A percentile compares a stretch with the other conserved stretches of the same genome.
Conservation (phyloP, 805 yeast species). For the Lachancea thermotolerans region DNA sequence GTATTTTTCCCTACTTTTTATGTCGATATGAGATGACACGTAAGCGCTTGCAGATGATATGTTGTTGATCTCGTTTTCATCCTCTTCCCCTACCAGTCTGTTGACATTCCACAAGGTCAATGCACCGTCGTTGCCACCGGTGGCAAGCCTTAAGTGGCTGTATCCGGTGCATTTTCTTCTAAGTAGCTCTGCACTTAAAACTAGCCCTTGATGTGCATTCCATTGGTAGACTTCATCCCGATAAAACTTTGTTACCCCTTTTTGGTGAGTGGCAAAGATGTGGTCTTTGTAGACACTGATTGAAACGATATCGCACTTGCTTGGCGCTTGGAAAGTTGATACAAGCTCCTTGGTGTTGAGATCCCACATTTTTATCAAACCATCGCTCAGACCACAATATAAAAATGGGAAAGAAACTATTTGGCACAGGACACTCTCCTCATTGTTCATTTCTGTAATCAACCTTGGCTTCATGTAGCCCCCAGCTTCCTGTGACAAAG, state of each 20-base stretch:
- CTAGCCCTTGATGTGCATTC: conserved; percentile 49
- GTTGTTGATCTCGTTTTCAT: not conserved
- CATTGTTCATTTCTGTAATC: conserved; percentile 39
- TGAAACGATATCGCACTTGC: conserved; percentile 49
- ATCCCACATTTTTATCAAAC: conserved; percentile 80
- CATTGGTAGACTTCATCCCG: conserved; percentile 40
- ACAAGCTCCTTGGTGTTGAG: conserved; percentile 69
- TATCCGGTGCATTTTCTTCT: conserved; percentile 20
- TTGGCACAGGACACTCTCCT: conserved; percentile 67
- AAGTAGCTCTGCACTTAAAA: conserved; percentile 51
- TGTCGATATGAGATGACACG: not conserved
- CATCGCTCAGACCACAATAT: conserved; percentile 76
- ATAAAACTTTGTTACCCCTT: conserved; percentile 40
- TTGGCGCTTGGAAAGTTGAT: conserved; percentile 35
- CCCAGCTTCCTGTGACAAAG: conserved; percentile 22
- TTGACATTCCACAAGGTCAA: conserved; percentile 66
- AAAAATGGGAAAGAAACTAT: conserved; percentile 57
- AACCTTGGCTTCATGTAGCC: conserved; percentile 5
- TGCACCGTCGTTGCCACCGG: conserved; percentile 67
- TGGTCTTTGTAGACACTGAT: conserved; percentile 27
- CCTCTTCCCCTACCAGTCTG: conserved; percentile 9
- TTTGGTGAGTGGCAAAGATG: conserved; percentile 33
- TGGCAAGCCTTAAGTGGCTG: conserved; percentile 42
- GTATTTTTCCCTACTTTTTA: not conserved
- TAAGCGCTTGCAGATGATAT: not conserved